Conservation (phyloP, 73 alveolate species). For the Blepharisma japonicum region DNA sequence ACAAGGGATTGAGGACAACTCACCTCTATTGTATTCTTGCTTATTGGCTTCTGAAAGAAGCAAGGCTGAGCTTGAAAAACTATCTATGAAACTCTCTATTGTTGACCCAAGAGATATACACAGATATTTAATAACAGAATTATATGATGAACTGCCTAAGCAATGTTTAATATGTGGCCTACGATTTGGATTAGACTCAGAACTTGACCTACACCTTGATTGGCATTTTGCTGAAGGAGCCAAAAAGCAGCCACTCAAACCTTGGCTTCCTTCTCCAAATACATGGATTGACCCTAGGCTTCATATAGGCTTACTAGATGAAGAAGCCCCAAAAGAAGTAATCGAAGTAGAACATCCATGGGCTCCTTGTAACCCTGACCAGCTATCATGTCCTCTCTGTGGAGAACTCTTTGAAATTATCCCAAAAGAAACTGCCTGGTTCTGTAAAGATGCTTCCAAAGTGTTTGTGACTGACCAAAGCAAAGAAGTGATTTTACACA, state of each 20-base stretch:
- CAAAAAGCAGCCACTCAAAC: background rate
- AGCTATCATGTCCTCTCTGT: background rate
- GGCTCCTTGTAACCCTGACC: slow-evolving; percentile 29
- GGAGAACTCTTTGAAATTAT: slow-evolving; percentile 20
- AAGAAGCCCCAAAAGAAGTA: background rate
- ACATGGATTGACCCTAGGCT: slow-evolving; percentile 25
- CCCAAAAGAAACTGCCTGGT: slow-evolving; percentile 26
- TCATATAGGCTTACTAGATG: background rate
- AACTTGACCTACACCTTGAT: background rate
- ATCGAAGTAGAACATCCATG: background rate
- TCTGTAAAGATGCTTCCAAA: slow-evolving; percentile 14
- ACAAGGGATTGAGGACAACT: background rate
- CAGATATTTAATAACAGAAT: background rate
- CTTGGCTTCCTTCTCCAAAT: background rate
- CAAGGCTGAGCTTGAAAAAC: slow-evolving; percentile 8
- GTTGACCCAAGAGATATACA: background rate
- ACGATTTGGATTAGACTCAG: slow-evolving; percentile 7
- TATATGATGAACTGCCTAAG: slow-evolving; percentile 22
- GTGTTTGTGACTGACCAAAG: slow-evolving; percentile 18
- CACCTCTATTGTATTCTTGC: background rate
- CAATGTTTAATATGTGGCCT: slow-evolving; percentile 27
- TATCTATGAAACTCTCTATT: background rate
- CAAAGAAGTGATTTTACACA: slow-evolving; percentile 6
- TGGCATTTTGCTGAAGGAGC: background rate
- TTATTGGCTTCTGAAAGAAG: background rate